These are phyloP conservation scores for Melanomma pulvis-pyrius DNA, from an alignment of 495 filamentous ascomycete genomes.

Conservation along the genomic window DNA sequence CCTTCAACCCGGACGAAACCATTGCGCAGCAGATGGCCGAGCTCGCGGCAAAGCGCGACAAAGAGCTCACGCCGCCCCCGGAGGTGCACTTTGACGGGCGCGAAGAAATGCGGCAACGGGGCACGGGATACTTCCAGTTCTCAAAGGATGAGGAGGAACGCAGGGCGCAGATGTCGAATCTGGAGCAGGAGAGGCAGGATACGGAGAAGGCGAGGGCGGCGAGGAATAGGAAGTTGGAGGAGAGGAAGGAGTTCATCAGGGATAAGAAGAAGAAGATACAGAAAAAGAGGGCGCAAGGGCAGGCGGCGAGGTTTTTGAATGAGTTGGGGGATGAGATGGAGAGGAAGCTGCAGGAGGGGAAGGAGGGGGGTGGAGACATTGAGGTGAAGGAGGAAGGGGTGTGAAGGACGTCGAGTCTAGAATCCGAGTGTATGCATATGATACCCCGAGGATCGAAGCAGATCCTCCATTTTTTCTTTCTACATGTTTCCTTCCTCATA, in stretches of 20 bases:
- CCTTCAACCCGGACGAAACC: slow-evolving; percentile 71
- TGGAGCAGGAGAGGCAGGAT: slow-evolving; percentile 65
- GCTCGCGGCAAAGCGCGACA: slow-evolving; percentile 73
- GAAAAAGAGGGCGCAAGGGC: slow-evolving; percentile 40
- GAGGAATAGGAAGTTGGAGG: slow-evolving; percentile 55
- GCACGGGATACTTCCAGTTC: slow-evolving; percentile 88
- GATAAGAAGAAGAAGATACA: slow-evolving; percentile 55
- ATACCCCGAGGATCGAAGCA: not conserved
- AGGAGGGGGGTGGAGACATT: not conserved
- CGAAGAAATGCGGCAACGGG: slow-evolving; percentile 80
- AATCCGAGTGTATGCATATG: too few species aligned
- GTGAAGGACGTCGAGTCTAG: too few species aligned
- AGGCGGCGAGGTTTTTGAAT: slow-evolving; percentile 32
- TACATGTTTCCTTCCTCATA: too few species aligned
- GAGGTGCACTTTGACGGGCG: slow-evolving; percentile 82
- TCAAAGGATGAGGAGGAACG: slow-evolving; percentile 68
- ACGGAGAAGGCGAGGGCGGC: slow-evolving; percentile 67
- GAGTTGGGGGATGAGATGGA: slow-evolving; percentile 24
- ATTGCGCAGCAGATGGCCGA: slow-evolving; percentile 67
- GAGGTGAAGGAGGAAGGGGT: not conserved
- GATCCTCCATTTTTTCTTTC: too few species aligned
- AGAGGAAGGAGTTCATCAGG: slow-evolving; percentile 62
- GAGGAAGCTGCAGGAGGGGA: not conserved
- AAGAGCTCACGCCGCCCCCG: slow-evolving; percentile 73
- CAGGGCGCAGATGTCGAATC: slow-evolving; percentile 71